Evolutionary conservation across 352 stramenopile genomes (phyloP), one percentile per base, ranked within the genome.

Genomic region (Pythium biforme): DNA sequence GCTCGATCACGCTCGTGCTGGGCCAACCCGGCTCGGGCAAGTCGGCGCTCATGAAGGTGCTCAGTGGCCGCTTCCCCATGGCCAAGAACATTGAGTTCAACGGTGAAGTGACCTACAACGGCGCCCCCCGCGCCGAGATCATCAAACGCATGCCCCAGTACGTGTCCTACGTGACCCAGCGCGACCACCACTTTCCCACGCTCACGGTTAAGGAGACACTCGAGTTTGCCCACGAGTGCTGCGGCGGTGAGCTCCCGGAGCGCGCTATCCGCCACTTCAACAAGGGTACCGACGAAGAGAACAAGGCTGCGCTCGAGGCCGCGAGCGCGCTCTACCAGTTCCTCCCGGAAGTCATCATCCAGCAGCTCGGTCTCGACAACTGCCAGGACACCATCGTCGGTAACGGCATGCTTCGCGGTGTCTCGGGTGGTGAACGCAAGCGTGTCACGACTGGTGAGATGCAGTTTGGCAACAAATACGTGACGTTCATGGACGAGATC

Each of bases 401-500:
- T 12, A 71, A 92, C 45, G 73, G 61, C 11, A 83, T 93, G 64
- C 65, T 75, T 10, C 75, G 86, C 0, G 86, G 86, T 23, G 70
- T 94, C 54, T 92, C 81, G 4, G 84, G 84, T 14, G 85, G 85
- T 6, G 78, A 94, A 45, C 72, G 81, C 17, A 90, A 90, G 66
- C 84, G 86, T 48, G 80, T 92, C 43, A 94, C 85, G 3, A 82
- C 72, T 4, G 83, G 79, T 34, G 81, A 94, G 53, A 87, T 89
- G 83, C 70, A 94, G 58, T 83, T 97, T 14, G 95, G 86, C 12
- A 80, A 90, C 59, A 90, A 90, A 47, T 69, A 70, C 19, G 74
- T 95, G 19, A 75, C 90, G 33, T 60, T 97, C 26, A 86, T 97
- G 70, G 92, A 98, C 74, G 73, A 88, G 57, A 86, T 88, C 68